Percentiles rank a stretch among this genome's conserved stretches.
phyloP scores from a whole-genome alignment of 352 stramenopile species.

The Globisporangium polare region DNA sequence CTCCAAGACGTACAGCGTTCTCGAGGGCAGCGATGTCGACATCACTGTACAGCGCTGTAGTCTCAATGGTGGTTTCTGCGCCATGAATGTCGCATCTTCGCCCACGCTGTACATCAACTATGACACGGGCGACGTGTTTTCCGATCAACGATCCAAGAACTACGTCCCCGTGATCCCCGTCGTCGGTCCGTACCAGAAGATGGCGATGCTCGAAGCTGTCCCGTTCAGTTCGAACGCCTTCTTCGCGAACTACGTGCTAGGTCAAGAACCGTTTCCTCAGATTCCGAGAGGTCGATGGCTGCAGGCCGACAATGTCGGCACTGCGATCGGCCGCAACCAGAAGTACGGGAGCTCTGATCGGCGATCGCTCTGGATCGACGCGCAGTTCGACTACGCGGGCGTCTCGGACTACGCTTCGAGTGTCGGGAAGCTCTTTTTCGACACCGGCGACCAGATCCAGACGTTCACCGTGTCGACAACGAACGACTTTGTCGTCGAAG shows the following conservation, averaged over 20 bases:
- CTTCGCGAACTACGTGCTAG: conserved; percentile 46
- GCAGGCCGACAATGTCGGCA: conserved; percentile 58
- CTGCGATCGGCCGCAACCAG: conserved; percentile 84
- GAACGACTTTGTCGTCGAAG: conserved; percentile 88
- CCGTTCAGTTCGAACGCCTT: conserved; percentile 40
- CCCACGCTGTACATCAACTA: conserved; percentile 64
- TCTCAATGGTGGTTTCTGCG: conserved; percentile 45
- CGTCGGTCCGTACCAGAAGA: conserved; percentile 56
- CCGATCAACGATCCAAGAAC: conserved; percentile 46
- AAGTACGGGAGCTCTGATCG: conserved; percentile 88
- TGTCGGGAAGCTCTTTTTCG: conserved; percentile 62
- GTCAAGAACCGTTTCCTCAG: conserved; percentile 77
- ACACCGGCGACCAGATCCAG: conserved; percentile 33
- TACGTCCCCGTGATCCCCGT: conserved; percentile 36
- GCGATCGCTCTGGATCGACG: conserved; percentile 71
- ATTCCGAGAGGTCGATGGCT: conserved; percentile 60
- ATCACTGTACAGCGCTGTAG: conserved; percentile 72
- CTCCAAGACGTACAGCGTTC: conserved; percentile 67
- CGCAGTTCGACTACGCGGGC: conserved; percentile 87
- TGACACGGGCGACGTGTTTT: conserved; percentile 72
- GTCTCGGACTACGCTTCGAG: conserved; percentile 86
- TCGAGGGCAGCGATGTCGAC: conserved; percentile 83
- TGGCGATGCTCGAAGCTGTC: conserved; percentile 57
- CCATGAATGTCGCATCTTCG: conserved; percentile 43
- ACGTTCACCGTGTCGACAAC: conserved; percentile 86